Conservation (phyloP, 2,329 filamentous ascomycete species). For the Lachnellula cervina region DNA sequence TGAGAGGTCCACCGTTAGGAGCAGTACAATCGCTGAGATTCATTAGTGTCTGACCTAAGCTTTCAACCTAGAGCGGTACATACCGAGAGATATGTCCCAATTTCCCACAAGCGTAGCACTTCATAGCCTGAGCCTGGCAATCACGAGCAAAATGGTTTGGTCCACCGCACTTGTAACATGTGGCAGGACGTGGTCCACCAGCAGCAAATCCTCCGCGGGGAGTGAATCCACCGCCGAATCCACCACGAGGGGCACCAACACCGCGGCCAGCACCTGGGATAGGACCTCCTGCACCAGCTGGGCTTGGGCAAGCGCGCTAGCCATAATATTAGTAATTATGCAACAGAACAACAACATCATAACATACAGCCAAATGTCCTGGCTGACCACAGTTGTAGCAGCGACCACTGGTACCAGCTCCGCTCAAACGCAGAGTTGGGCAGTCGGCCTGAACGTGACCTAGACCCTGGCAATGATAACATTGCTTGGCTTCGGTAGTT, state of each 20-base stretch:
- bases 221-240: slow-evolving; percentile 56
- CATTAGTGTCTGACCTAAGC: neutral
- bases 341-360: neutral
- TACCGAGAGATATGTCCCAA: slow-evolving; percentile 47
- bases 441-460: slow-evolving; percentile 99
- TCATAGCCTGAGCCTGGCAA: slow-evolving; percentile 85
- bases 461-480: slow-evolving; percentile 98
- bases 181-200: slow-evolving; percentile 63
- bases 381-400: slow-evolving; percentile 97
- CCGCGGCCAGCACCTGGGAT: slow-evolving; percentile 55
- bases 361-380: slow-evolving; percentile 81
- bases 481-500: slow-evolving; percentile 98
- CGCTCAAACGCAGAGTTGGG: slow-evolving; percentile 89
- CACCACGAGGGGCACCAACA: slow-evolving; percentile 64
- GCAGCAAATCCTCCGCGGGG: slow-evolving; percentile 68
- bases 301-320: slow-evolving; percentile 78
- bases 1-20: slow-evolving; percentile 91
- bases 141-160: slow-evolving; percentile 98
- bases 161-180: slow-evolving; percentile 72
- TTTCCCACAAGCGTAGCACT: slow-evolving; percentile 76
- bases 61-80: neutral
- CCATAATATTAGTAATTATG: slow-evolving; percentile 15
- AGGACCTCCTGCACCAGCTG: slow-evolving; percentile 49
- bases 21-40: slow-evolving; percentile 72
- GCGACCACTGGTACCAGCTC: slow-evolving; percentile 72